A percentile compares a stretch with the other conserved stretches of the same genome.
Conservation (phyloP, 129 eudicot species). For the Helianthus annuus region DNA sequence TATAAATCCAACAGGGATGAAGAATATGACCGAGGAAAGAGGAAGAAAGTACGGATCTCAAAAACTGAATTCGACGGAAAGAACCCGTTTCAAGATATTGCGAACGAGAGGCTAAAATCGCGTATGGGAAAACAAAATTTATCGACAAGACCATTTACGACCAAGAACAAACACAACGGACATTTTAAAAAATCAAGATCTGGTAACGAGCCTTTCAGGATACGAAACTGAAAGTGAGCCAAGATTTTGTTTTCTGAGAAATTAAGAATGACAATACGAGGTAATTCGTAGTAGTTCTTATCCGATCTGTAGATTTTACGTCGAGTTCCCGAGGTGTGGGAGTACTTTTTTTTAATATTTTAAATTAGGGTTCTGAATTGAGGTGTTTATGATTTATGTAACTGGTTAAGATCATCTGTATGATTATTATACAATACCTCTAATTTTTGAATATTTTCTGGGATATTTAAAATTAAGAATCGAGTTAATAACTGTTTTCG, state of each 20-base stretch:
- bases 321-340: slow-evolving; percentile 22
- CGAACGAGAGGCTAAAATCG: slow-evolving; percentile 49
- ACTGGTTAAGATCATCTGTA: slow-evolving; percentile 5
- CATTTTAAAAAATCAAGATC: slow-evolving; percentile 38
- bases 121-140: slow-evolving; percentile 20
- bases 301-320: slow-evolving; percentile 28
- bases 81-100: slow-evolving; percentile 82
- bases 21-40: slow-evolving; percentile 82
- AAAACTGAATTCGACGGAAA: slow-evolving; percentile 58
- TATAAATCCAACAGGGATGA: slow-evolving; percentile 66
- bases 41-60: slow-evolving; percentile 61
- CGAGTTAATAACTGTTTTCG: too few relatives aligned
- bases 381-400: slow-evolving; percentile 10
- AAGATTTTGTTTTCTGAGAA: slow-evolving; percentile 25
- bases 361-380: slow-evolving; percentile 18
- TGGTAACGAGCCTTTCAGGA: slow-evolving; percentile 54
- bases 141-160: slow-evolving; percentile 23
- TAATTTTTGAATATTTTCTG: neutral
- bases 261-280: slow-evolving; percentile 24
- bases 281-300: slow-evolving; percentile 25
- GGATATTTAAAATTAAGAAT: neutral
- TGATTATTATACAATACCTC: slow-evolving; percentile 3
- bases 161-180: slow-evolving; percentile 26
- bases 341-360: slow-evolving; percentile 14
- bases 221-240: slow-evolving; percentile 20